Base-by-base conservation (phyloP, 139 green algal species). In the Coelastrella sp. region DNA sequence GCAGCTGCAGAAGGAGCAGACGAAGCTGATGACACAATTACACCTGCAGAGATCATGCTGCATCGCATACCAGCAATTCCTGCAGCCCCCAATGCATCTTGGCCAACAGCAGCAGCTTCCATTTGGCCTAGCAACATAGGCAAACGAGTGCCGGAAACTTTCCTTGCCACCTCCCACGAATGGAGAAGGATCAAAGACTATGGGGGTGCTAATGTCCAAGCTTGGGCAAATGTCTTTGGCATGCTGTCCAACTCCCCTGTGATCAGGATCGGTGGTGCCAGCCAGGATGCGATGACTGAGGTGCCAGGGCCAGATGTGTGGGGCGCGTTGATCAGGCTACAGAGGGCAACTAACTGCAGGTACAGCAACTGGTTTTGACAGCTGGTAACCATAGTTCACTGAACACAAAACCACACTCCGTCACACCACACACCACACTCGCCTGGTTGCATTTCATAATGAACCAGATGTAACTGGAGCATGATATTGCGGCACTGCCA, bases 91-190 rank as follows among this genome's bases (percentile, higher is more conserved):
- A 83, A 83, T 10, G n/a, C 73, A 20, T 73, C 58, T 8, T 90
- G 86, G 86, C 74, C 60, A 32, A 84, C 73, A 22, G 75, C 75
- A 47, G 11, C 58, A 4, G 86, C 86, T 7, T 56, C 73, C 54
- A 54, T 90, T 0, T 77, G 61, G 73, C 73, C 86, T 11, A 68
- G 23, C 16, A 68, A 83, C 17, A 8, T 10, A 2, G 74, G 75
- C 14, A 14, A 66, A 6, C 23, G n/a, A 10, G 23, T 91, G 23
- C 87, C 87, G 4, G 78, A 91, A 0, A 23, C 80, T 4, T 91
- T 91, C 80, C 60, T 91, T 23, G 88, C 71, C 4, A 91, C 88
- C 3, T 83, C 61, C 5, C 88, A 91, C 16, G 88, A 91, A n/a
- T 91, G 88, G 88, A 64, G 20, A 8, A 66, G 88, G 68, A 85